Base-by-base conservation (phyloP, 2,329 filamentous ascomycete genomes). In the Chalaropsis ovoidea region DNA sequence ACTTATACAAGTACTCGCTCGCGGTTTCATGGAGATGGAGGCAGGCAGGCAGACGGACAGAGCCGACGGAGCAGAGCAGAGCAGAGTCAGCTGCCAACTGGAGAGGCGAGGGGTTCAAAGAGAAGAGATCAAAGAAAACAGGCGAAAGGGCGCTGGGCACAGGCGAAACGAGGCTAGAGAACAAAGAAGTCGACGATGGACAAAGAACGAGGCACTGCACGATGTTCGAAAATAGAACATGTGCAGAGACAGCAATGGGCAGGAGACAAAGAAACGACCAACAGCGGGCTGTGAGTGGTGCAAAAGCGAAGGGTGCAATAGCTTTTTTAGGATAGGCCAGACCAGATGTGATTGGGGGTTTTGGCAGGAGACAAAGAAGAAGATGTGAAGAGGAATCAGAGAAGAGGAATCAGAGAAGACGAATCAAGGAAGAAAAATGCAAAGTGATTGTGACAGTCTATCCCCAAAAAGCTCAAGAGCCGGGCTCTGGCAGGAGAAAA, bases 401-500 rank as follows among this genome's bases (percentile, higher is more conserved):
- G 47, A 49, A 49, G 45, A 8, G 15, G 47, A 52, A 52, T 60
- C 17, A 62, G n/a, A 62, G 47, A 49, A 49, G 45, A 8, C 45
- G 47, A 52, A 52, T 60, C 17, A 62, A 31, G 35, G 35, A 22
- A 45, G 22, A 47, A 22, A 35, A 19, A 17, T 17, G 42, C 13
- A 49, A 19, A 13, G 7, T 58, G 52, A 35, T 58, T 39, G 52
- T 39, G 15, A 22, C 27, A 58, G 52, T 58, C 27, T 31, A 58
- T 58, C 15, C 31, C 27, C 52, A 58, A 58, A 63, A 54, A 15
- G 27, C 39, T 66, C 42, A 66, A 66, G 61, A 66, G 65, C 65
- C 52, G 43, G 39, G 65, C 65, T 66, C 49, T 66, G 65, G 47
- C 19, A 42, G 35, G 65, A 62, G 47, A 60, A 35, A 42, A 64